phyloP scores from a whole-genome alignment of 108 stramenopile species.

The Thalassiosira profunda region DNA sequence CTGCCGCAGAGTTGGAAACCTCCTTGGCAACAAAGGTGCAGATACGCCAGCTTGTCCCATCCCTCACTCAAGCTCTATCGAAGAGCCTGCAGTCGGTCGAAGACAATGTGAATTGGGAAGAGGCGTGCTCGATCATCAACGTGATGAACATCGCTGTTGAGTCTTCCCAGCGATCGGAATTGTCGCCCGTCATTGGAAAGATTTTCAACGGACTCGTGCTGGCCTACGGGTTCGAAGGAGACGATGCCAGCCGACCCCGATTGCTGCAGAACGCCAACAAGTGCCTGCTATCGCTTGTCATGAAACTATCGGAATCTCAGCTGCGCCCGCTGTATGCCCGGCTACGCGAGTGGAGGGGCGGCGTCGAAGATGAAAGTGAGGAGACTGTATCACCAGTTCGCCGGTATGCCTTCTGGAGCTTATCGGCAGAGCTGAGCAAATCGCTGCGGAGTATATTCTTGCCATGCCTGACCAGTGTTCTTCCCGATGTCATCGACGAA shows the following conservation, averaged over 20 bases:
- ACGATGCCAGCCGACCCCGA: conserved; percentile 7
- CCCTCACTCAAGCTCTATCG: conserved; percentile 40
- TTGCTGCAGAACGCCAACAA: conserved; percentile 56
- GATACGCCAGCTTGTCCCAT: conserved; percentile 71
- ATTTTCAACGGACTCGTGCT: conserved; percentile 59
- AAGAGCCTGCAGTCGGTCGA: conserved; percentile 14
- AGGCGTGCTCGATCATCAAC: conserved; percentile 39
- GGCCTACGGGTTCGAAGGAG: conserved; percentile 50
- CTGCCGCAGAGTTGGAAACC: conserved; percentile 42
- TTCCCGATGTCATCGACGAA: conserved; percentile 74
- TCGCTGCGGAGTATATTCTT: conserved; percentile 78
- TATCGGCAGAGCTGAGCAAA: conserved; percentile 67
- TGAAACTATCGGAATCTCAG: conserved; percentile 89
- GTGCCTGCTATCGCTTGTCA: conserved; percentile 67
- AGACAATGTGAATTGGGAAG: conserved; percentile 31
- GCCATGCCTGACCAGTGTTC: conserved; percentile 76
- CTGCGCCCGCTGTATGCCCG: conserved; percentile 77
- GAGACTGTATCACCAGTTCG: conserved; percentile 8
- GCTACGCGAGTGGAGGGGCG: conserved; percentile 82
- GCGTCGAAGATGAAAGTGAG: conserved; percentile 27
- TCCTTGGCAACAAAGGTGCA: conserved; percentile 58
- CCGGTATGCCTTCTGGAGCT: conserved; percentile 76
- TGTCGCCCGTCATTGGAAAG: conserved; percentile 52
- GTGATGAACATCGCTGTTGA: conserved; percentile 61
- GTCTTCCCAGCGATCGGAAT: conserved; percentile 54